These are phyloP conservation scores for Candida silvatica DNA, from an alignment of 805 yeast species.

Conservation along the genomic window DNA sequence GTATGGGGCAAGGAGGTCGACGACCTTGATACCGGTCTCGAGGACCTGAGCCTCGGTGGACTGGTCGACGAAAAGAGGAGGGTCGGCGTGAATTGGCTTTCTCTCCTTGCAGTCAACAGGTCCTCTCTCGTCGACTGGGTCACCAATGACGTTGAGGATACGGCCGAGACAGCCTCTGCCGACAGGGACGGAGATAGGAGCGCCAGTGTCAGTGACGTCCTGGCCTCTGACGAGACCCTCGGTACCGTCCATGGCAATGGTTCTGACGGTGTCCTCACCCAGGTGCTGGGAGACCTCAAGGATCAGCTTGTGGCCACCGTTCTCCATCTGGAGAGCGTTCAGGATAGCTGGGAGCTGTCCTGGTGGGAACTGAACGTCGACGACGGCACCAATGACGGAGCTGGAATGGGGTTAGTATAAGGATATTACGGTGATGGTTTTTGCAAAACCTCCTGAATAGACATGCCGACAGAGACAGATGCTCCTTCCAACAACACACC, in stretches of 20 bases:
- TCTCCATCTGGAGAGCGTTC: constrained; percentile 88
- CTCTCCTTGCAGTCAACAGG: constrained; percentile 88
- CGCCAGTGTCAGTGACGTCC: constrained; percentile 86
- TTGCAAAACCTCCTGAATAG: too few relatives aligned
- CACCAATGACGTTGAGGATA: constrained; percentile 97
- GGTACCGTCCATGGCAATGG: constrained; percentile 99
- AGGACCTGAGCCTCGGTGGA: constrained; percentile 96
- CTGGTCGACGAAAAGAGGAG: constrained; percentile 94
- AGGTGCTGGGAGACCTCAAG: constrained; percentile 99
- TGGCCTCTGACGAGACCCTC: constrained; percentile 99
- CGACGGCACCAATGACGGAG: constrained; percentile 99
- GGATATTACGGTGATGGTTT: background rate
- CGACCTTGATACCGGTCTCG: constrained; percentile 99
- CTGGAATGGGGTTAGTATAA: constrained; percentile 31
- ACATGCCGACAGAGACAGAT: too few relatives aligned
- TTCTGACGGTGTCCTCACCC: constrained; percentile 99
- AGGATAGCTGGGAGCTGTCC: constrained; percentile 95
- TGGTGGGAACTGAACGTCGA: constrained; percentile 97
- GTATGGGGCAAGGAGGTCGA: constrained; percentile 97
- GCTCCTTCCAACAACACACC: too few relatives aligned
- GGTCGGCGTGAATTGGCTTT: constrained; percentile 98
- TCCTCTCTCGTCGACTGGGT: constrained; percentile 99
- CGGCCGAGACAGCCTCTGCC: constrained; percentile 99
- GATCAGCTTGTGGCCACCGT: constrained; percentile 63
- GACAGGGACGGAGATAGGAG: constrained; percentile 98